Evolutionary conservation across 306 rosid genomes (phyloP).

Genomic region (peach (Prunus persica)): Prunus_persica_NCBIv2 NC_034015.1:21050001-21050500

Average conservation of each 20-base stretch:
- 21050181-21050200: not conserved
- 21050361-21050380: not conserved
- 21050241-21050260: constrained; percentile 7
- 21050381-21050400: not conserved
- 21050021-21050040: not conserved
- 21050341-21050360: too few relatives aligned
- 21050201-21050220: constrained; percentile 6
- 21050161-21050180: not conserved
- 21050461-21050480: too few relatives aligned
- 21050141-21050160: not conserved
- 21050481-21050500: too few relatives aligned
- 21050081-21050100: not conserved
- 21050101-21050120: not conserved
- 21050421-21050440: not conserved
- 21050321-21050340: not conserved
- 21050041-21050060: not conserved
- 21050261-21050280: not conserved
- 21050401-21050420: not conserved
- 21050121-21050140: not conserved
- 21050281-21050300: not conserved
- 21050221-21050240: not conserved
- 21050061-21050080: not conserved
- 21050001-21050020: not conserved
- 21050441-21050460: too few relatives aligned
- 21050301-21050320: not conserved